Conservation (phyloP, 2,329 filamentous ascomycete genomes). For the Exophiala xenobiotica region DNA sequence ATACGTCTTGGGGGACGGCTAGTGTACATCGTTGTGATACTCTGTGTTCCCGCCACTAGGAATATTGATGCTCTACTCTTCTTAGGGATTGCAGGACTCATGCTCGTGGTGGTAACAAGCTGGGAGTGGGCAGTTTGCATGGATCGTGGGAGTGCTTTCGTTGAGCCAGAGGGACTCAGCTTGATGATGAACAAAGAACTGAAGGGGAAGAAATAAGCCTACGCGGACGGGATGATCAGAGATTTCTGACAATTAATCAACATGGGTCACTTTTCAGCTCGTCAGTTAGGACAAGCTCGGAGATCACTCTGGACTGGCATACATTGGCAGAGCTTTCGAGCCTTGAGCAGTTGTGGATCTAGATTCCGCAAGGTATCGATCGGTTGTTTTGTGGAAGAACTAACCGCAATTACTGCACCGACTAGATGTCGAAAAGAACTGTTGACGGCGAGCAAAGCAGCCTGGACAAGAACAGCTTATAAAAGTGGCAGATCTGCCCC, state of each 20-base stretch:
- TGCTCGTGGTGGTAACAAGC: too few relatives aligned
- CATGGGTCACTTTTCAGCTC: too few relatives aligned
- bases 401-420: slow-evolving; percentile 91
- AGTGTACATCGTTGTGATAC: background rate
- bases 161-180: too few relatives aligned
- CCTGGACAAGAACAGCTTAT: slow-evolving; percentile 78
- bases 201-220: too few relatives aligned
- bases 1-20: background rate
- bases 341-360: slow-evolving; percentile 84
- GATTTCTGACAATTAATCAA: too few relatives aligned
- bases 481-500: slow-evolving; percentile 68
- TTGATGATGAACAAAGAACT: too few relatives aligned
- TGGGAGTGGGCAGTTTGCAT: too few relatives aligned
- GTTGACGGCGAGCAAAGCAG: slow-evolving; percentile 77
- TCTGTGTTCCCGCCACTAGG: background rate
- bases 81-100: too few relatives aligned
- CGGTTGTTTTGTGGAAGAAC: slow-evolving; percentile 77
- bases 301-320: slow-evolving; percentile 91
- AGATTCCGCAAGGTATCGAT: slow-evolving; percentile 83
- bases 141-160: too few relatives aligned
- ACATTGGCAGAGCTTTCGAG: slow-evolving; percentile 69
- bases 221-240: too few relatives aligned
- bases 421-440: slow-evolving; percentile 92
- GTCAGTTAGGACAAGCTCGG: too few relatives aligned
- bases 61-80: background rate